Evolutionary conservation across 768 basidiomycete genomes (phyloP).

Genomic region (Strobilomyces echinocephalus): DNA sequence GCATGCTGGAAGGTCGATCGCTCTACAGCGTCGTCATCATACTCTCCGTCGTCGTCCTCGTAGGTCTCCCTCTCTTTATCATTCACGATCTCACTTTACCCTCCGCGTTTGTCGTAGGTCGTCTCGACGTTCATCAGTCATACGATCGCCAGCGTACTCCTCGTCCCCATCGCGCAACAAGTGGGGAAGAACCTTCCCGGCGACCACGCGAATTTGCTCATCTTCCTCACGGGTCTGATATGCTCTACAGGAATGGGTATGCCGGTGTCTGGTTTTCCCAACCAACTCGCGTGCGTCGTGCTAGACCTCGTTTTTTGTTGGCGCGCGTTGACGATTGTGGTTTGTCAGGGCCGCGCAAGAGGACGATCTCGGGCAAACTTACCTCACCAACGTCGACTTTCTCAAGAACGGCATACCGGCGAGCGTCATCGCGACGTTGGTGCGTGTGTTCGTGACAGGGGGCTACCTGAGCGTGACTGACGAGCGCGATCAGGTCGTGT

Average conservation of each 20-base stretch:
- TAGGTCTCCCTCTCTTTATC: slow-evolving; percentile 29
- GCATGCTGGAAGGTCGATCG: slow-evolving; percentile 54
- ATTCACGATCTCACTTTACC: neutral
- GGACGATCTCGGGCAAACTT: slow-evolving; percentile 88
- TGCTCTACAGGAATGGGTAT: slow-evolving; percentile 98
- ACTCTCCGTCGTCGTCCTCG: slow-evolving; percentile 65
- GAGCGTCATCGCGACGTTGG: slow-evolving; percentile 82
- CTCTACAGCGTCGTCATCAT: slow-evolving; percentile 70
- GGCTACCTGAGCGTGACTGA: neutral
- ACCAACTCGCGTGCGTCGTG: slow-evolving; percentile 81
- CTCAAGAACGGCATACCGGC: slow-evolving; percentile 92
- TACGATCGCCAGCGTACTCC: slow-evolving; percentile 91
- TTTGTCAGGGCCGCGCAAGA: slow-evolving; percentile 79
- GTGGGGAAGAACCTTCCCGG: slow-evolving; percentile 74
- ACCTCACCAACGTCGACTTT: slow-evolving; percentile 83
- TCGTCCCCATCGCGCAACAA: slow-evolving; percentile 94
- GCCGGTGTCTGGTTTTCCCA: slow-evolving; percentile 98
- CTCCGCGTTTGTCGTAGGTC: slow-evolving; percentile 40
- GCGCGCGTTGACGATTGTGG: neutral
- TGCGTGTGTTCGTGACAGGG: slow-evolving; percentile 26
- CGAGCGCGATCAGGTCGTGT: slow-evolving; percentile 11
- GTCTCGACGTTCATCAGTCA: slow-evolving; percentile 97
- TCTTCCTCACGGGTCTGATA: slow-evolving; percentile 89
- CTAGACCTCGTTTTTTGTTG: neutral
- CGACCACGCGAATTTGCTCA: slow-evolving; percentile 72